These are phyloP conservation scores for Phytophthora idaei DNA, from an alignment of 352 stramenopile genomes.

Conservation along the genomic window DNA sequence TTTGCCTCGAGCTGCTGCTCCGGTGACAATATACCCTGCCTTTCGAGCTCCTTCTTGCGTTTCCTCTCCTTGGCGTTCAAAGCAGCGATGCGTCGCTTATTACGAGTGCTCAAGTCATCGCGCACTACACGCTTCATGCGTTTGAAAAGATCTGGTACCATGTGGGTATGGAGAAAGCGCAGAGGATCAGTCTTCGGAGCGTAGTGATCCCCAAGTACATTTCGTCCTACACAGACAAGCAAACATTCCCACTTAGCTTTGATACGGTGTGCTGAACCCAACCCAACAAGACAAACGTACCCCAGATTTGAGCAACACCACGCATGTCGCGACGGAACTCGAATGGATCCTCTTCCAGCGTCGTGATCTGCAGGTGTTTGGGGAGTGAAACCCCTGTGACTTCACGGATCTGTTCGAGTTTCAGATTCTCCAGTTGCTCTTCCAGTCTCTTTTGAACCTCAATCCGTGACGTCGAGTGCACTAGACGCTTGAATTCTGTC, in stretches of 20 bases:
- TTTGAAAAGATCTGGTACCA: slow-evolving; percentile 30
- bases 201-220: slow-evolving; percentile 37
- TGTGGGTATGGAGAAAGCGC: slow-evolving; percentile 26
- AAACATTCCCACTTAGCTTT: neutral
- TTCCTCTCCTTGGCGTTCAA: slow-evolving; percentile 32
- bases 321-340: slow-evolving; percentile 33
- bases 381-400: slow-evolving; percentile 10
- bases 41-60: slow-evolving; percentile 31
- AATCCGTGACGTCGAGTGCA: slow-evolving; percentile 9
- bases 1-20: slow-evolving; percentile 41
- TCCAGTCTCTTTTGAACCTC: slow-evolving; percentile 14
- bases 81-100: slow-evolving; percentile 36
- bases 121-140: slow-evolving; percentile 36
- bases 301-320: slow-evolving; percentile 23
- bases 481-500: slow-evolving; percentile 25
- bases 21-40: slow-evolving; percentile 30
- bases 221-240: slow-evolving; percentile 19
- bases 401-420: neutral
- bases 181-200: slow-evolving; percentile 19
- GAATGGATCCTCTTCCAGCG: slow-evolving; percentile 29
- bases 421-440: slow-evolving; percentile 9
- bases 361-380: slow-evolving; percentile 22
- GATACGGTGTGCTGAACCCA: neutral
- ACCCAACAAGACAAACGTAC: slow-evolving; percentile 11
- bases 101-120: slow-evolving; percentile 34